Conservation (phyloP, 2,329 filamentous ascomycete species). For the Aspergillus ochraceoroseus region DNA sequence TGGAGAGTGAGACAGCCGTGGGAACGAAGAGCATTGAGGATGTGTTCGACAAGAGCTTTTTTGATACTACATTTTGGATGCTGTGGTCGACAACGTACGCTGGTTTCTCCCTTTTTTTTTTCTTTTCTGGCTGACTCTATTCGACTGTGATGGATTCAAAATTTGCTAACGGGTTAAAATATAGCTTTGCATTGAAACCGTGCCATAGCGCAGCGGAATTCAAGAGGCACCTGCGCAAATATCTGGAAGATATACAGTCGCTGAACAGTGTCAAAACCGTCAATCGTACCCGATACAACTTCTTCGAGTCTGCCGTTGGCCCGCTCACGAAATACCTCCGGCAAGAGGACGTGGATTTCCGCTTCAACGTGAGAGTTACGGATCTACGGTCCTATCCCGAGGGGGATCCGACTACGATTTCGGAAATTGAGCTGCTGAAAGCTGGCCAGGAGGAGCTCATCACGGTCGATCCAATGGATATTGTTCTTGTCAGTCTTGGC, state of each 20-base stretch:
- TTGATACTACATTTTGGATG: slow-evolving; percentile 24
- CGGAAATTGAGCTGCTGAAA: slow-evolving; percentile 25
- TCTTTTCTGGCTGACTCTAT: too few species aligned
- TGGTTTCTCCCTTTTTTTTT: neutral
- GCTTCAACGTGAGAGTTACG: slow-evolving; percentile 22
- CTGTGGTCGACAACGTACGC: slow-evolving; percentile 24
- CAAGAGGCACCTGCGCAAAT: slow-evolving; percentile 23
- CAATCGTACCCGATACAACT: slow-evolving; percentile 25
- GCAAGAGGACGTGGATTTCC: slow-evolving; percentile 27
- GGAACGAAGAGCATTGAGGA: slow-evolving; percentile 31
- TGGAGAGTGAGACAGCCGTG: slow-evolving; percentile 22
- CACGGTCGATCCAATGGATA: slow-evolving; percentile 31
- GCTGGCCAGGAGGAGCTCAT: slow-evolving; percentile 23
- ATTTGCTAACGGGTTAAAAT: too few species aligned
- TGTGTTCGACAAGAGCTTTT: slow-evolving; percentile 21
- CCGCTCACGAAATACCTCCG: slow-evolving; percentile 25
- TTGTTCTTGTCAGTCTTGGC: slow-evolving; percentile 40
- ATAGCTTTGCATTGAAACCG: slow-evolving; percentile 22
- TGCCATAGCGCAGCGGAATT: slow-evolving; percentile 25
- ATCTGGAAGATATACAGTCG: slow-evolving; percentile 22
- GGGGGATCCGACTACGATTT: slow-evolving; percentile 28
- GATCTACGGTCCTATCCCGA: slow-evolving; percentile 21
- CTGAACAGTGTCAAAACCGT: slow-evolving; percentile 21
- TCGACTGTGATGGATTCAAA: too few species aligned
- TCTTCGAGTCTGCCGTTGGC: slow-evolving; percentile 26